Evolutionary conservation across 2,329 filamentous ascomycete genomes (phyloP).

Genomic region (Cladosporium sp.): DNA sequence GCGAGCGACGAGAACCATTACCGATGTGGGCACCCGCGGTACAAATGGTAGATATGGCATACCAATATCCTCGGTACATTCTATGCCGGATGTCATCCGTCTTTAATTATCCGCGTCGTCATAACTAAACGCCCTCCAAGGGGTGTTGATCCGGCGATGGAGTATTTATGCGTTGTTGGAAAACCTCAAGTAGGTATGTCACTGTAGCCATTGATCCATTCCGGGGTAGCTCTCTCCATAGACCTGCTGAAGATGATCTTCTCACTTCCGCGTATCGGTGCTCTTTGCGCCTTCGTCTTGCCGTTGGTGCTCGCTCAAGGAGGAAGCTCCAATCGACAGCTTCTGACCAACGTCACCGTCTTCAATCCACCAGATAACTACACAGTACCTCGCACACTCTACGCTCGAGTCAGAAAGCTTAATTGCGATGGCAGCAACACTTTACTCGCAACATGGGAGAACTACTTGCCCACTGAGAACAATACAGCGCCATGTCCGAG

Average conservation of each 20-base stretch:
- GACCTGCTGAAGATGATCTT: too few relatives aligned
- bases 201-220: too few relatives aligned
- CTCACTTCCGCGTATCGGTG: not conserved
- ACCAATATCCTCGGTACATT: not conserved
- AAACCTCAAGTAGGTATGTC: too few relatives aligned
- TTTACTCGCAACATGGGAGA: slow-evolving; percentile 53
- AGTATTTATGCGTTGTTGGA: not conserved
- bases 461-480: slow-evolving; percentile 46
- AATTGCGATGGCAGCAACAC: slow-evolving; percentile 28
- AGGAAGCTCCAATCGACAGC: slow-evolving; percentile 6
- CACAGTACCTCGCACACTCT: slow-evolving; percentile 41
- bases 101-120: not conserved
- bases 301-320: slow-evolving; percentile 6
- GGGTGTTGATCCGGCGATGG: not conserved
- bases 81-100: not conserved
- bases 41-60: not conserved
- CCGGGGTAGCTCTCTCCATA: too few relatives aligned
- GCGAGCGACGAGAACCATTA: too few relatives aligned
- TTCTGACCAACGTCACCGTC: slow-evolving; percentile 21
- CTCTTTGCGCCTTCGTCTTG: not conserved
- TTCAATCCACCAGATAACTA: slow-evolving; percentile 25
- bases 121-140: not conserved
- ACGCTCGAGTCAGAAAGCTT: slow-evolving; percentile 47
- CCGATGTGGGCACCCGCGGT: not conserved
- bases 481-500: slow-evolving; percentile 15